These are phyloP conservation scores for Oenanthe sinensis DNA, from an alignment of 129 eudicot genomes.

Conservation along the genomic window DNA sequence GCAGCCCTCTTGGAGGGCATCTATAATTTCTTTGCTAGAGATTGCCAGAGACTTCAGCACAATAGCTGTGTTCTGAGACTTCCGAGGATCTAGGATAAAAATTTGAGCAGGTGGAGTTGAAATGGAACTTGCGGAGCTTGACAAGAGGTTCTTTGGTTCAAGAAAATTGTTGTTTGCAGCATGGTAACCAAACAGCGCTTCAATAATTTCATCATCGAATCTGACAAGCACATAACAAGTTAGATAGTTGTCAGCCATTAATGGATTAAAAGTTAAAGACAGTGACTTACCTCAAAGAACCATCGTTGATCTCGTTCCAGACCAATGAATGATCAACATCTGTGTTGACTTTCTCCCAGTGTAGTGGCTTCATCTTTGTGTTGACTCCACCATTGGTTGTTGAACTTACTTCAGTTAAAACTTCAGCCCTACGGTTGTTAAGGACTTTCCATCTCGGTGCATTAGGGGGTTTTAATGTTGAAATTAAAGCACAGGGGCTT, in stretches of 20 bases:
- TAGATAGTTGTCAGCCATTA: background rate
- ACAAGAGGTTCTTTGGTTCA: constrained; percentile 21
- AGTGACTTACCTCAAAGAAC: constrained; percentile 50
- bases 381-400: constrained; percentile 17
- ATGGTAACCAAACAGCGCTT: constrained; percentile 63
- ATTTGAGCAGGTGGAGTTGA: constrained; percentile 36
- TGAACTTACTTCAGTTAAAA: constrained; percentile 16
- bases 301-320: constrained; percentile 71
- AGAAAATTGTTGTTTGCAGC: constrained; percentile 23
- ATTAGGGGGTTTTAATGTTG: constrained; percentile 43
- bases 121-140: constrained; percentile 22
- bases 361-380: constrained; percentile 62
- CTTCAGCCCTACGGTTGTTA: constrained; percentile 14
- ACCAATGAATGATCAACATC: constrained; percentile 79
- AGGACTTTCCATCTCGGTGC: constrained; percentile 24
- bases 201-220: constrained; percentile 67
- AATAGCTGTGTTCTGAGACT: constrained; percentile 70
- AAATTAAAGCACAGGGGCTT: constrained; percentile 24
- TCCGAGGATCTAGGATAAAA: constrained; percentile 54
- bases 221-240: constrained; percentile 21
- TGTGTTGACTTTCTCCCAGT: constrained; percentile 76
- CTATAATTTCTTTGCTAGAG: constrained; percentile 53
- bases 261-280: background rate
- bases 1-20: constrained; percentile 51
- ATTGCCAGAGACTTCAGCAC: constrained; percentile 58